phyloP scores from a whole-genome alignment of 2,329 filamentous ascomycete genomes.

The Arachnomyces sp. region DNA sequence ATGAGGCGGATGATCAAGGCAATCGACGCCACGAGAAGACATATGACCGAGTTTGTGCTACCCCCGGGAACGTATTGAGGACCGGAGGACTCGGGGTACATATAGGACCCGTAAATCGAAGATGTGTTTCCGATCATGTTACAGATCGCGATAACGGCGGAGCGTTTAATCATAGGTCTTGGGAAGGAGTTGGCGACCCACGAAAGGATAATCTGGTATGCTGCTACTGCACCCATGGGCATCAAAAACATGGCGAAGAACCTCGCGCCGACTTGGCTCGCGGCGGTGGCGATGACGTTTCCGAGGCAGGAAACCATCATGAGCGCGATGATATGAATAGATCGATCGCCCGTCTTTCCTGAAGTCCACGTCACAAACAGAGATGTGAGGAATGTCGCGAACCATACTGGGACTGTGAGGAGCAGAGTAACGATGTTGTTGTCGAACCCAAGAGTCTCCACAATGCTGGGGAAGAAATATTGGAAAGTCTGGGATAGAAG shows the following conservation, averaged over 20 bases:
- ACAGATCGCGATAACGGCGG: conserved; percentile 34
- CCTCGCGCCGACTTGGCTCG: conserved; percentile 42
- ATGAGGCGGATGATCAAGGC: conserved; percentile 26
- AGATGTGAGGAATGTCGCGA: conserved; percentile 46
- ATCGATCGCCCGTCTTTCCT: conserved; percentile 47
- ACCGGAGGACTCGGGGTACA: conserved; percentile 27
- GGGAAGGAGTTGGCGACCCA: conserved; percentile 38
- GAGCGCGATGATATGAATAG: conserved; percentile 47
- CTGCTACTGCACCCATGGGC: conserved; percentile 45
- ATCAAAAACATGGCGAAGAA: conserved; percentile 59
- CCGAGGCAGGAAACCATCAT: conserved; percentile 46
- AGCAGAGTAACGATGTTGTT: conserved; percentile 38
- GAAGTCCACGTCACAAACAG: conserved; percentile 49
- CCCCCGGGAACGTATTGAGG: conserved; percentile 32
- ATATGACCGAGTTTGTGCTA: conserved; percentile 27
- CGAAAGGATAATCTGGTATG: conserved; percentile 37
- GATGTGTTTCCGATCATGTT: conserved; percentile 35
- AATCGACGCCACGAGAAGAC: conserved; percentile 26
- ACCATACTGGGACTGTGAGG: conserved; percentile 47
- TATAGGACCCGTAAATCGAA: conserved; percentile 34
- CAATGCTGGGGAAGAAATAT: conserved; percentile 59
- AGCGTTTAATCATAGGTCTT: conserved; percentile 38
- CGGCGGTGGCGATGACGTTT: conserved; percentile 48
- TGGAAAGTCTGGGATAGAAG: conserved; percentile 50
- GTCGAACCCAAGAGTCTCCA: conserved; percentile 50